These are phyloP conservation scores for Hypoxylon sp. DNA, from an alignment of 2,329 filamentous ascomycete species.

Conservation along the genomic window DNA sequence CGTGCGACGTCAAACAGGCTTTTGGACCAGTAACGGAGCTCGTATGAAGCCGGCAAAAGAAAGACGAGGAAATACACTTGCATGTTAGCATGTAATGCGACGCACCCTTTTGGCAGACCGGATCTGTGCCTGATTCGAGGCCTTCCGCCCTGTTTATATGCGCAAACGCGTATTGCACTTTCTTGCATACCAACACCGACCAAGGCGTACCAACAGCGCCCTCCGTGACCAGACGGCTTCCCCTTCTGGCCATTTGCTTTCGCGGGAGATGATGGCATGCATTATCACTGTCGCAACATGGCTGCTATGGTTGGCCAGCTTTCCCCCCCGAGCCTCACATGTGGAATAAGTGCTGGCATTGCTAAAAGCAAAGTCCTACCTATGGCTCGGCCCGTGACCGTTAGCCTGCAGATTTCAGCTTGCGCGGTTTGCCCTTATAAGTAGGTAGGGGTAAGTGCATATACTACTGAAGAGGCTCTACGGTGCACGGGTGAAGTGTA, in stretches of 20 bases:
- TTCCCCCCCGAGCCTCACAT: slow-evolving; percentile 11
- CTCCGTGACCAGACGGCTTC: slow-evolving; percentile 13
- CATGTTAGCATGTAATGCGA: too few species aligned
- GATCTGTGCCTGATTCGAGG: slow-evolving; percentile 32
- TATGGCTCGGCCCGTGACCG: slow-evolving; percentile 10
- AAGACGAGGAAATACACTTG: slow-evolving; percentile 10
- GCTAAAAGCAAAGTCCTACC: slow-evolving; percentile 3
- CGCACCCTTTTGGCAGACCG: slow-evolving; percentile 12
- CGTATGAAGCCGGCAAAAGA: too few species aligned
- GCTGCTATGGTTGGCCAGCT: slow-evolving; percentile 22
- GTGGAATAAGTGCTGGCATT: slow-evolving; percentile 14
- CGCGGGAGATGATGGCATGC: slow-evolving; percentile 6
- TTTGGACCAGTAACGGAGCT: slow-evolving; percentile 16
- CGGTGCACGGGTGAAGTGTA: too few species aligned
- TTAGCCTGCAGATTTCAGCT: slow-evolving; percentile 12
- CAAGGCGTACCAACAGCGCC: background rate
- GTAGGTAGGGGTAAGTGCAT: too few species aligned
- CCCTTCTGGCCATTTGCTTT: slow-evolving; percentile 14
- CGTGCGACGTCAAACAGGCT: slow-evolving; percentile 14
- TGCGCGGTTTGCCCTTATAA: background rate
- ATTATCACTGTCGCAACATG: slow-evolving; percentile 15
- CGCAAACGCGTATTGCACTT: too few species aligned
- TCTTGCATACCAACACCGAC: slow-evolving; percentile 6
- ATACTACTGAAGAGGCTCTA: too few species aligned
- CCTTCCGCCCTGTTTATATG: slow-evolving; percentile 12